These are phyloP conservation scores for Boletus semigastroideus DNA, from an alignment of 1,284 basidiomycete genomes.

Conservation along the genomic window DNA sequence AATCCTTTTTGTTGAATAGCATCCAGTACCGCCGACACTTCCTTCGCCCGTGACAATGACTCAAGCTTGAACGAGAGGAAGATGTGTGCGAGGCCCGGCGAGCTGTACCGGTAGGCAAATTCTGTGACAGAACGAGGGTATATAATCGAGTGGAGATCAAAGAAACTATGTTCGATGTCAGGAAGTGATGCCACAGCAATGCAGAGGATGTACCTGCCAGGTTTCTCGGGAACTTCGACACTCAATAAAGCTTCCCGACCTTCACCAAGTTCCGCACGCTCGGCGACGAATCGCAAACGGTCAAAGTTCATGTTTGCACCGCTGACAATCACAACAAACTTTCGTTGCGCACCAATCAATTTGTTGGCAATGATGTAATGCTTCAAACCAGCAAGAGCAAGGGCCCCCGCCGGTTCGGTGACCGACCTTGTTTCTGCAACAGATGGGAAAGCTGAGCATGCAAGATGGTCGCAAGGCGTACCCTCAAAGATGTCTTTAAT, in stretches of 20 bases:
- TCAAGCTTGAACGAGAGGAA: conserved; percentile 90
- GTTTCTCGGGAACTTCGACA: conserved; percentile 89
- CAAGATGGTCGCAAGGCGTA: conserved; percentile 34
- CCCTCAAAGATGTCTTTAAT: conserved; percentile 99
- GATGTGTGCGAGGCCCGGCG: conserved; percentile 73
- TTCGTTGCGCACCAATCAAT: conserved; percentile 80
- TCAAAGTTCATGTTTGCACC: conserved; percentile 99
- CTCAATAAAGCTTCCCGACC: conserved; percentile 91
- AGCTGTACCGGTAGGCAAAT: conserved; percentile 90
- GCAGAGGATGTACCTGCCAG: conserved; percentile 68
- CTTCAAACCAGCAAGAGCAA: conserved; percentile 92
- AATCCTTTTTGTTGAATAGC: conserved; percentile 70
- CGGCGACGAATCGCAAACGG: conserved; percentile 92
- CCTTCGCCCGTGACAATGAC: conserved; percentile 58
- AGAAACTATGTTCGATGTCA: conserved; percentile 61
- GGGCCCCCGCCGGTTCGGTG: conserved; percentile 96
- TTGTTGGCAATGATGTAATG: conserved; percentile 82
- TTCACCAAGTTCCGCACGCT: conserved; percentile 96
- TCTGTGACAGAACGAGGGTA: conserved; percentile 95
- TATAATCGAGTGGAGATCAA: conserved; percentile 84
- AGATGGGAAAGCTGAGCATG: conserved; percentile 2
- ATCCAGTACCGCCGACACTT: conserved; percentile 67
- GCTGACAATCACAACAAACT: conserved; percentile 89
- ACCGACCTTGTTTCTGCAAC: conserved; percentile 85
- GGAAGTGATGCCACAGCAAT: conserved; percentile 1